phyloP scores from a whole-genome alignment of 306 rosid species.

The Cucurbita ficifolia region DNA sequence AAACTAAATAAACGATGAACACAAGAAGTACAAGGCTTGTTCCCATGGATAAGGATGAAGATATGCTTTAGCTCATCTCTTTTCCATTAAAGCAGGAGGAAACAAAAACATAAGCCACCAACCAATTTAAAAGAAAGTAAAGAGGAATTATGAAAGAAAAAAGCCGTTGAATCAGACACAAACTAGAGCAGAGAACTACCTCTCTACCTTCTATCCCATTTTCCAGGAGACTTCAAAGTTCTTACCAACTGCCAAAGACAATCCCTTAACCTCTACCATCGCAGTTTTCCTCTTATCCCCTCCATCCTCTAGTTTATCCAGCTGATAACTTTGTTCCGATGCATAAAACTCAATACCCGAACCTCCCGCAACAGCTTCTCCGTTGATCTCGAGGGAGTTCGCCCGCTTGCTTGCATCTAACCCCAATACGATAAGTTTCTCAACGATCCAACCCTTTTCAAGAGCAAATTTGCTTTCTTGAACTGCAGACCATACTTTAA shows the following conservation, averaged over 20 bases:
- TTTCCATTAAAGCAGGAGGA: conserved; percentile 14
- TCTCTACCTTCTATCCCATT: conserved; percentile 36
- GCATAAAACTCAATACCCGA: conserved; percentile 26
- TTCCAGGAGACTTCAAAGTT: conserved; percentile 79
- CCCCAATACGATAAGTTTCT: conserved; percentile 56
- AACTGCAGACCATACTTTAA: conserved; percentile 79
- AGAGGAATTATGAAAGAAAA: not conserved
- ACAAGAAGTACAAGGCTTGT: conserved; percentile 11
- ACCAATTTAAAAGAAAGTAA: not conserved
- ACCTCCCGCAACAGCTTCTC: conserved; percentile 15
- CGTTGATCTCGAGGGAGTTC: conserved; percentile 42
- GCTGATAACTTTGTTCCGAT: conserved; percentile 25
- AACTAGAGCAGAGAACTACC: not conserved
- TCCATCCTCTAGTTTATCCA: conserved; percentile 20
- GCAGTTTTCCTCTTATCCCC: conserved; percentile 23
- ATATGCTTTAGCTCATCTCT: conserved; percentile 30
- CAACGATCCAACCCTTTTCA: conserved; percentile 57
- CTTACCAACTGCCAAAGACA: conserved; percentile 59
- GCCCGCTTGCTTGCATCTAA: conserved; percentile 35
- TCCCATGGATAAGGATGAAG: conserved; percentile 35
- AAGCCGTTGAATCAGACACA: not conserved
- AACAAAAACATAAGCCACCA: not conserved
- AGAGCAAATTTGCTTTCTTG: conserved; percentile 75
- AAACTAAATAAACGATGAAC: conserved; percentile 2
- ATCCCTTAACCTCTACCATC: conserved; percentile 55